Conservation (phyloP, 495 filamentous ascomycete species). For the Talaromyces liani region DNA sequence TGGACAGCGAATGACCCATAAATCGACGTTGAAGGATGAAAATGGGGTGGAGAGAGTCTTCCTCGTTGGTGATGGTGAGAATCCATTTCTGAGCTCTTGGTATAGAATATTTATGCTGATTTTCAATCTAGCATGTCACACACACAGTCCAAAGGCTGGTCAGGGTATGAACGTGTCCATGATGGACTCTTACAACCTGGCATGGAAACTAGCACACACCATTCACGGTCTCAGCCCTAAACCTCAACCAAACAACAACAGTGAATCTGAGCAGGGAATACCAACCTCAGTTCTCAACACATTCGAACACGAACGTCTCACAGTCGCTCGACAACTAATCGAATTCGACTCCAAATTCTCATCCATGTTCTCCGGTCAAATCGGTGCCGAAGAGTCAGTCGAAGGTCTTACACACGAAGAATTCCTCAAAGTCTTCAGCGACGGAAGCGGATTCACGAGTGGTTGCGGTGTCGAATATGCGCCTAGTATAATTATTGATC, state of each 20-base stretch:
- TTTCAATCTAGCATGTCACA: constrained; percentile 26
- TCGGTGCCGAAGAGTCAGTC: constrained; percentile 25
- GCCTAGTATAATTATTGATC: constrained; percentile 30
- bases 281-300: constrained; percentile 53
- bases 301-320: constrained; percentile 61
- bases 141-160: constrained; percentile 60
- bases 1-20: constrained; percentile 47
- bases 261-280: constrained; percentile 15
- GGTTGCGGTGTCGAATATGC: constrained; percentile 41
- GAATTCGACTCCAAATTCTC: constrained; percentile 58
- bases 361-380: constrained; percentile 42
- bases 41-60: constrained; percentile 52
- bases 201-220: constrained; percentile 64
- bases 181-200: constrained; percentile 61
- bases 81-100: neutral
- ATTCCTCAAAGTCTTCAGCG: constrained; percentile 43
- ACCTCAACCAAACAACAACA: neutral
- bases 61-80: constrained; percentile 34
- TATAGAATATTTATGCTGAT: neutral
- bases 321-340: constrained; percentile 65
- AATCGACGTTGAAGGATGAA: neutral
- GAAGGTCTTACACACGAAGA: constrained; percentile 40
- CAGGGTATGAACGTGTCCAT: constrained; percentile 72
- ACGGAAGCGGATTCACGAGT: constrained; percentile 39
- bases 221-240: constrained; percentile 28